phyloP scores from a whole-genome alignment of 495 filamentous ascomycete species.

The Neurospora tetraspora region DNA sequence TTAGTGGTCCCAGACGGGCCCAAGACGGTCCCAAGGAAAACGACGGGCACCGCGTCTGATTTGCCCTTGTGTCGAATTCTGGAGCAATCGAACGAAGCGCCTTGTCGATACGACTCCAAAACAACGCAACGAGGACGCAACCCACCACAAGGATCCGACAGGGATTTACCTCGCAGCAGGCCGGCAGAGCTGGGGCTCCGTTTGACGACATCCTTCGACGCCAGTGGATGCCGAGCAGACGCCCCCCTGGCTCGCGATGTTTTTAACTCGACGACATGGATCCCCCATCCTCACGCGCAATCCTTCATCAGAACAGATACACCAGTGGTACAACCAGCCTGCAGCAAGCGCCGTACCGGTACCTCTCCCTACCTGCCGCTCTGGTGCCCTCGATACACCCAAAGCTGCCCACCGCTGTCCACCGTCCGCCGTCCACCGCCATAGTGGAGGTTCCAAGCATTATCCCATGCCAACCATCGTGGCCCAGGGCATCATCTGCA shows the following conservation, averaged over 20 bases:
- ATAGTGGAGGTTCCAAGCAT: not conserved
- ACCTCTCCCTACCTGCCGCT: slow-evolving; percentile 6
- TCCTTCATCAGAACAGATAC: slow-evolving; percentile 22
- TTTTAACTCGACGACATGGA: slow-evolving; percentile 26
- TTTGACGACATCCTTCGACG: slow-evolving; percentile 22
- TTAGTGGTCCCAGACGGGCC: slow-evolving; percentile 23
- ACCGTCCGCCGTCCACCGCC: slow-evolving; percentile 9
- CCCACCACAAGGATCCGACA: slow-evolving; percentile 21
- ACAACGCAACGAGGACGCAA: slow-evolving; percentile 8
- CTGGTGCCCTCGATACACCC: slow-evolving; percentile 1
- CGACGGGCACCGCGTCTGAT: slow-evolving; percentile 10
- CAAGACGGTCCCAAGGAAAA: not conserved
- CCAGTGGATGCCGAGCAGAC: slow-evolving; percentile 6
- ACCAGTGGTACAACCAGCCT: slow-evolving; percentile 5
- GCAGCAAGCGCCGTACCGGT: slow-evolving; percentile 17
- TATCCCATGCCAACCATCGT: not conserved
- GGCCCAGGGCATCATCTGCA: not conserved
- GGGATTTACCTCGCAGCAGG: slow-evolving; percentile 21
- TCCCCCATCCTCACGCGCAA: slow-evolving; percentile 15
- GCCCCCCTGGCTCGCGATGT: not conserved
- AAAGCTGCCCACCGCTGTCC: slow-evolving; percentile 18
- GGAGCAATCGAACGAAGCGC: slow-evolving; percentile 17
- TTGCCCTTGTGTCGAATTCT: slow-evolving; percentile 9
- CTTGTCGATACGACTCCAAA: slow-evolving; percentile 13
- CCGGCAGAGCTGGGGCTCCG: slow-evolving; percentile 9